phyloP scores from a whole-genome alignment of 805 yeast species.

The Danielia oregonensis region DNA sequence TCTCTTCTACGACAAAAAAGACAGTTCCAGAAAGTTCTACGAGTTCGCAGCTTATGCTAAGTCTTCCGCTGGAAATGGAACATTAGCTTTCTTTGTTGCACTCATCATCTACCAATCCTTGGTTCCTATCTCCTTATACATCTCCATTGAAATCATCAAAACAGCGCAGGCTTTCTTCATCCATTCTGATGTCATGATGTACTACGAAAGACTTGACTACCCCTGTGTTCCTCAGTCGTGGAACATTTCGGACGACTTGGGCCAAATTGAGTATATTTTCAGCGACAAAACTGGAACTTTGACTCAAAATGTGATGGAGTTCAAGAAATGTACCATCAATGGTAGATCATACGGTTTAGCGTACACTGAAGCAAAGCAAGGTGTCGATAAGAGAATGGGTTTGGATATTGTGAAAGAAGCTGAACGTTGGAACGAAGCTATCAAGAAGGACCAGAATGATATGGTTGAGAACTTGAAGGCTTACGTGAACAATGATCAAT shows the following conservation, averaged over 20 bases:
- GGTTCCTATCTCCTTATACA: constrained; percentile 80
- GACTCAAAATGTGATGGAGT: constrained; percentile 84
- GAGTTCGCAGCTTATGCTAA: constrained; percentile 62
- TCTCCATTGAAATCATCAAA: constrained; percentile 77
- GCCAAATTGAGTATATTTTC: constrained; percentile 80
- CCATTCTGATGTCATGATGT: constrained; percentile 69
- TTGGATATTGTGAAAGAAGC: constrained; percentile 66
- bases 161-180: constrained; percentile 81
- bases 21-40: constrained; percentile 49
- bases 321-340: constrained; percentile 72
- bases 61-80: constrained; percentile 61
- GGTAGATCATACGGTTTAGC: constrained; percentile 75
- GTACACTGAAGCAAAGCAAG: constrained; percentile 79
- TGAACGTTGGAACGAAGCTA: constrained; percentile 50
- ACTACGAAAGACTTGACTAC: constrained; percentile 63
- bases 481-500: constrained; percentile 41
- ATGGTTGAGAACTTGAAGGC: constrained; percentile 47
- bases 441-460: constrained; percentile 43
- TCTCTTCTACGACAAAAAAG: constrained; percentile 43
- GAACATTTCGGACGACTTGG: constrained; percentile 83
- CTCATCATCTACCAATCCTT: constrained; percentile 72
- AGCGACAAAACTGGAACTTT: constrained; percentile 84
- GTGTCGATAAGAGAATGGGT: constrained; percentile 74
- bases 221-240: constrained; percentile 84
- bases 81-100: constrained; percentile 71